Conservation (phyloP, 805 yeast species). For the Hanseniaspora singularis region DNA sequence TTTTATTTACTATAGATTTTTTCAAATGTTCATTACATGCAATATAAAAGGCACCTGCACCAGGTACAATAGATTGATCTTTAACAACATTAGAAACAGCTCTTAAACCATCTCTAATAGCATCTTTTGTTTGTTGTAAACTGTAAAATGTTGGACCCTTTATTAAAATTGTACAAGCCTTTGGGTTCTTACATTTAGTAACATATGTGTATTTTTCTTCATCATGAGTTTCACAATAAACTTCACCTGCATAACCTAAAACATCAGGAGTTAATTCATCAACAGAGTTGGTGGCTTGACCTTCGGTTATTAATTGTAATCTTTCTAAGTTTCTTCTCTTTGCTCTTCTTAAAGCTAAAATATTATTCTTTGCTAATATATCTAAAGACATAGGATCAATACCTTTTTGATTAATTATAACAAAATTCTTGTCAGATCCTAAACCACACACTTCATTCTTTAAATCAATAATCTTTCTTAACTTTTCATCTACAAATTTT, state of each 20-base stretch:
- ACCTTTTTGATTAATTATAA: slow-evolving; percentile 94
- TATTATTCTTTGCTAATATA: slow-evolving; percentile 81
- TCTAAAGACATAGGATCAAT: slow-evolving; percentile 97
- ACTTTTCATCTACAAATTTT: slow-evolving; percentile 84
- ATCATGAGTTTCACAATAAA: slow-evolving; percentile 85
- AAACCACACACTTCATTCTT: slow-evolving; percentile 83
- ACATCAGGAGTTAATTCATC: slow-evolving; percentile 75
- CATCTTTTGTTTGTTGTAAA: slow-evolving; percentile 86
- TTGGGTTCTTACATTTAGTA: slow-evolving; percentile 80
- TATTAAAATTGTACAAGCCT: slow-evolving; percentile 80
- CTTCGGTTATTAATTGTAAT: slow-evolving; percentile 89
- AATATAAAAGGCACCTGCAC: slow-evolving; percentile 92
- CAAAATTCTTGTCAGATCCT: slow-evolving; percentile 65
- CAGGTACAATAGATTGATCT: slow-evolving; percentile 80
- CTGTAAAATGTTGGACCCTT: slow-evolving; percentile 88
- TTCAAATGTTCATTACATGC: slow-evolving; percentile 62
- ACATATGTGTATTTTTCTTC: slow-evolving; percentile 96
- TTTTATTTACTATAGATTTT: slow-evolving; percentile 36
- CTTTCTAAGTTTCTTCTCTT: slow-evolving; percentile 99
- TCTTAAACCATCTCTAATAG: slow-evolving; percentile 92
- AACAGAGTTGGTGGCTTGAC: slow-evolving; percentile 94
- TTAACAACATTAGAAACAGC: slow-evolving; percentile 84
- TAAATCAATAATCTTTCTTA: slow-evolving; percentile 79
- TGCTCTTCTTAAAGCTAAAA: slow-evolving; percentile 91
- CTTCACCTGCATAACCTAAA: slow-evolving; percentile 80